Conservation (phyloP, 331 rosid species). For the Saraca asoca region DNA sequence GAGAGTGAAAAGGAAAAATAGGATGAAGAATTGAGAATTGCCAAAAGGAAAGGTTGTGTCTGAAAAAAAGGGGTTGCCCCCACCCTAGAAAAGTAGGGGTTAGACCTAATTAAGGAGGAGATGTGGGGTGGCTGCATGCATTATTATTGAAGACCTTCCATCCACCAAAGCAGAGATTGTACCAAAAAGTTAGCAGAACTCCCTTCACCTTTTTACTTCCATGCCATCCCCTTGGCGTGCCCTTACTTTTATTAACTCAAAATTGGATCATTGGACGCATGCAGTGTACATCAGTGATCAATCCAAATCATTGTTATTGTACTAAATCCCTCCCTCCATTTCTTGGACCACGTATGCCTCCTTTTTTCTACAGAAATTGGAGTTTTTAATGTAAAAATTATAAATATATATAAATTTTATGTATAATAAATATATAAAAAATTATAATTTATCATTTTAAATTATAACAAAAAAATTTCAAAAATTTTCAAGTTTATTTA, state of each 20-base stretch:
- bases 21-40: no score
- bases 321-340: neutral
- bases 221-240: conserved; percentile 31
- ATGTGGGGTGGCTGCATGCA: conserved; percentile 18
- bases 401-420: no score
- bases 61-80: no score
- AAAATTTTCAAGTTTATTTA: no score
- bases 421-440: no score
- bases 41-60: no score
- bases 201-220: conserved; percentile 23
- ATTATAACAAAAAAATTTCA: no score
- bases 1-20: no score
- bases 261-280: conserved; percentile 43
- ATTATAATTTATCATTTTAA: no score
- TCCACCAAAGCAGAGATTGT: conserved; percentile 32
- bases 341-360: no score
- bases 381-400: no score
- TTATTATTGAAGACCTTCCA: conserved; percentile 26
- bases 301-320: conserved; percentile 55
- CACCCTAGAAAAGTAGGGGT: conserved; percentile 39
- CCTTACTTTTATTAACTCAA: conserved; percentile 44
- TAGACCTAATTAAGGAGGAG: conserved; percentile 41
- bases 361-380: no score
- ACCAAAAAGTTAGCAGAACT: conserved; percentile 44
- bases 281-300: conserved; percentile 48